A percentile compares a stretch with the other conserved stretches of the same genome.
Conservation (phyloP, 371 early-diverging fungal species). For the Choanephora cucurbitarum region DNA sequence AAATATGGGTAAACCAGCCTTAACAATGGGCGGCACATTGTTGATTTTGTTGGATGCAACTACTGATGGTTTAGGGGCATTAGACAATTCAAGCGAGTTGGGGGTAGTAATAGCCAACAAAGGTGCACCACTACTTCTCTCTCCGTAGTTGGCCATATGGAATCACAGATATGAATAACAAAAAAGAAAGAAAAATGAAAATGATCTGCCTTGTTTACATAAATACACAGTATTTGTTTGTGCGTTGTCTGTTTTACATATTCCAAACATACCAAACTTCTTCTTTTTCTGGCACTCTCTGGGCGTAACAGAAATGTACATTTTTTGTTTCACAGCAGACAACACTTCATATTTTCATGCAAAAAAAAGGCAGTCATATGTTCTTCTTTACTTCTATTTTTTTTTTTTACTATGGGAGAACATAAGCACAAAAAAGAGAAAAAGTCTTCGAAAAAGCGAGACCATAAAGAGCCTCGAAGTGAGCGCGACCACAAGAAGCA, state of each 20-base stretch:
- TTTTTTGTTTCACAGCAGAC: background rate
- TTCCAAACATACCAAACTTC: background rate
- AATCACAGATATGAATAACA: no score
- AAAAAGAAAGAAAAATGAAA: background rate
- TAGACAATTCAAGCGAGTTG: constrained; percentile 10
- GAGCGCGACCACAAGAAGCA: constrained; percentile 37
- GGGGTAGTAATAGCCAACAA: constrained; percentile 18
- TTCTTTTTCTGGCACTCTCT: background rate
- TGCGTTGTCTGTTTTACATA: background rate
- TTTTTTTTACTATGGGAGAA: constrained; percentile 37
- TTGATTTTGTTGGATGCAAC: constrained; percentile 24
- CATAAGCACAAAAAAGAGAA: constrained; percentile 43
- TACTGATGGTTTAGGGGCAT: constrained; percentile 2
- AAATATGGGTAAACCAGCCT: constrained; percentile 62
- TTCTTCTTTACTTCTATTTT: no score
- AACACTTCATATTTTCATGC: no score
- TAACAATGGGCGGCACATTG: constrained; percentile 20
- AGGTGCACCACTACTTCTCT: constrained; percentile 11
- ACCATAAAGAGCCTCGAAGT: constrained; percentile 19
- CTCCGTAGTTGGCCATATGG: constrained; percentile 1
- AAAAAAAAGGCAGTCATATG: no score
- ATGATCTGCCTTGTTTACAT: background rate
- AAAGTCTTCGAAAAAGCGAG: constrained; percentile 32
- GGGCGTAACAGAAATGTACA: background rate
- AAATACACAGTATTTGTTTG: background rate